phyloP scores from a whole-genome alignment of 352 stramenopile species.

The Pythium biforme region DNA sequence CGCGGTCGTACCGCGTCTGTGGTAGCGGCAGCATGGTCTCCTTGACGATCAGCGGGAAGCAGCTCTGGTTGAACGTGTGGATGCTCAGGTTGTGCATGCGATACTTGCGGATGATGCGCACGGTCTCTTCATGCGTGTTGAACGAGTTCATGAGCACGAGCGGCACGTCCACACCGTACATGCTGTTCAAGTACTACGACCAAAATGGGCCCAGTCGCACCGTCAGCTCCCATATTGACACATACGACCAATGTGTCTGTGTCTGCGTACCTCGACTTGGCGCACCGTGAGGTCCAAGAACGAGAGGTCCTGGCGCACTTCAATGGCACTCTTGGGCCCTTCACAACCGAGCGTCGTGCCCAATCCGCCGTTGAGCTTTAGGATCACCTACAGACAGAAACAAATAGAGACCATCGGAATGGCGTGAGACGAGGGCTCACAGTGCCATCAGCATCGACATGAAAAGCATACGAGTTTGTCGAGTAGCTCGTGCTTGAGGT shows the following conservation, averaged over 20 bases:
- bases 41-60: conserved; percentile 90
- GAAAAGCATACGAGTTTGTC: conserved; percentile 85
- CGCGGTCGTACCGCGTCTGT: conserved; percentile 82
- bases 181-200: conserved; percentile 84
- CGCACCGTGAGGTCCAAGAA: conserved; percentile 99
- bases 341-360: conserved; percentile 97
- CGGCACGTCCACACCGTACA: conserved; percentile 95
- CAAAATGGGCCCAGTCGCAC: background rate
- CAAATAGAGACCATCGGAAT: conserved; percentile 10
- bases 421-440: background rate
- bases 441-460: no score
- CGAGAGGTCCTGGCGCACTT: conserved; percentile 91
- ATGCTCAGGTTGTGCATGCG: conserved; percentile 95
- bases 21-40: conserved; percentile 89
- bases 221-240: background rate
- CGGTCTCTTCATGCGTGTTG: conserved; percentile 97
- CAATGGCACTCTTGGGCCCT: conserved; percentile 92
- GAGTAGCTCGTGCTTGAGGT: conserved; percentile 93
- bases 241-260: background rate
- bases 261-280: conserved; percentile 88
- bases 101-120: conserved; percentile 98
- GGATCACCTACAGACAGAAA: conserved; percentile 68
- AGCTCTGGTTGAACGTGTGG: conserved; percentile 94
- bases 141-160: conserved; percentile 99
- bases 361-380: conserved; percentile 99